Evolutionary conservation across 768 basidiomycete genomes (phyloP).

Genomic region (Pulveroboletus sp.): DNA sequence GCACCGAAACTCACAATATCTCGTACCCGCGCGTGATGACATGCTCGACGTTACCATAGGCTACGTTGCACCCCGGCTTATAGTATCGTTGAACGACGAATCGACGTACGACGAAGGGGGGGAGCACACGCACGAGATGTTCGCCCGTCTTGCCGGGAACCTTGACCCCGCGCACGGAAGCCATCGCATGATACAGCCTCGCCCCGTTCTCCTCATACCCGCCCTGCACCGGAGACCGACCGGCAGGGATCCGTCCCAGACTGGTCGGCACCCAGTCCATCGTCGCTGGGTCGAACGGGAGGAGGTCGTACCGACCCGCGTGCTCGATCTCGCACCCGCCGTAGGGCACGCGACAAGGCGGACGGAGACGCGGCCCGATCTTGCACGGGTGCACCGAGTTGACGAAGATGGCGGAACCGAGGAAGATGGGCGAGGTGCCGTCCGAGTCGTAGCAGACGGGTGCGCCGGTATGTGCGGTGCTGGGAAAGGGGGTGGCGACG

Average conservation of each 20-base stretch:
- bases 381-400: slow-evolving; percentile 81
- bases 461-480: slow-evolving; percentile 37
- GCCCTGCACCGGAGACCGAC: slow-evolving; percentile 61
- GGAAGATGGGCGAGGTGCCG: slow-evolving; percentile 54
- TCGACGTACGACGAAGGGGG: too few relatives aligned
- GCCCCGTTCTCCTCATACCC: slow-evolving; percentile 69
- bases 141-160: slow-evolving; percentile 75
- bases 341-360: slow-evolving; percentile 53
- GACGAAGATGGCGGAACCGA: slow-evolving; percentile 69
- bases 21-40: slow-evolving; percentile 38
- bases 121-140: slow-evolving; percentile 60
- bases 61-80: slow-evolving; percentile 42
- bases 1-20: slow-evolving; percentile 38
- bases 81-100: background rate
- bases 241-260: slow-evolving; percentile 55
- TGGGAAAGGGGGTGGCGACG: slow-evolving; percentile 38
- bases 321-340: slow-evolving; percentile 61
- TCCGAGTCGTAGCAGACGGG: slow-evolving; percentile 58
- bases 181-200: slow-evolving; percentile 67
- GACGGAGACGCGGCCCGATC: slow-evolving; percentile 58
- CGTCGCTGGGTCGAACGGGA: slow-evolving; percentile 59
- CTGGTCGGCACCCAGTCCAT: slow-evolving; percentile 76
- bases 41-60: slow-evolving; percentile 38
- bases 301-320: slow-evolving; percentile 65
- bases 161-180: slow-evolving; percentile 42